phyloP scores from a whole-genome alignment of 768 basidiomycete genomes.

The Podaxis rugospora region DNA sequence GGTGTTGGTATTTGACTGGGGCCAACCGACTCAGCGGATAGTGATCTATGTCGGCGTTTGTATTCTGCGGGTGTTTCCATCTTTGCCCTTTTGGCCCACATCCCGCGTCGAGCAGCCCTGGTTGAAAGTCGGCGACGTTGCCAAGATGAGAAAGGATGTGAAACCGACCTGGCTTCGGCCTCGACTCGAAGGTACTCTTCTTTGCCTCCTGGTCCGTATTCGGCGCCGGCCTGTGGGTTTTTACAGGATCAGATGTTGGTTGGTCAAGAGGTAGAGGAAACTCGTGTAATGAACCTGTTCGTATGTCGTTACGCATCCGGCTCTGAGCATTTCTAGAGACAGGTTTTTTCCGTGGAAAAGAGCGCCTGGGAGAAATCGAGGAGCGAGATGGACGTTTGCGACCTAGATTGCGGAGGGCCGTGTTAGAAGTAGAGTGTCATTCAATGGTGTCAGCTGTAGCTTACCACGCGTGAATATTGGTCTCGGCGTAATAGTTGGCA shows the following conservation, averaged over 20 bases:
- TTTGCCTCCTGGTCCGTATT: slow-evolving; percentile 69
- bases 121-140: neutral
- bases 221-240: slow-evolving; percentile 51
- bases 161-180: slow-evolving; percentile 59
- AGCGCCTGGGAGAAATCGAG: slow-evolving; percentile 48
- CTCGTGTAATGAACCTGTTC: slow-evolving; percentile 38
- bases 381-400: slow-evolving; percentile 53
- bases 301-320: slow-evolving; percentile 76
- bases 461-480: slow-evolving; percentile 79
- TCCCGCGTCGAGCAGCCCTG: slow-evolving; percentile 62
- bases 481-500: slow-evolving; percentile 75
- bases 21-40: neutral
- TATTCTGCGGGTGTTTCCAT: slow-evolving; percentile 76
- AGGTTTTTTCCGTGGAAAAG: slow-evolving; percentile 45
- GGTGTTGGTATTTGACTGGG: neutral
- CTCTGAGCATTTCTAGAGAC: slow-evolving; percentile 71
- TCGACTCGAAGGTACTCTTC: slow-evolving; percentile 61
- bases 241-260: neutral
- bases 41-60: slow-evolving; percentile 55
- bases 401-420: slow-evolving; percentile 40
- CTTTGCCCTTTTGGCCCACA: slow-evolving; percentile 58
- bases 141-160: neutral
- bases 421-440: neutral
- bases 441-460: slow-evolving; percentile 22
- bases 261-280: neutral